These are phyloP conservation scores for Sphagnum contortum DNA, from an alignment of 225 moss, liverwort and hornwort species.

Conservation along the genomic window DNA sequence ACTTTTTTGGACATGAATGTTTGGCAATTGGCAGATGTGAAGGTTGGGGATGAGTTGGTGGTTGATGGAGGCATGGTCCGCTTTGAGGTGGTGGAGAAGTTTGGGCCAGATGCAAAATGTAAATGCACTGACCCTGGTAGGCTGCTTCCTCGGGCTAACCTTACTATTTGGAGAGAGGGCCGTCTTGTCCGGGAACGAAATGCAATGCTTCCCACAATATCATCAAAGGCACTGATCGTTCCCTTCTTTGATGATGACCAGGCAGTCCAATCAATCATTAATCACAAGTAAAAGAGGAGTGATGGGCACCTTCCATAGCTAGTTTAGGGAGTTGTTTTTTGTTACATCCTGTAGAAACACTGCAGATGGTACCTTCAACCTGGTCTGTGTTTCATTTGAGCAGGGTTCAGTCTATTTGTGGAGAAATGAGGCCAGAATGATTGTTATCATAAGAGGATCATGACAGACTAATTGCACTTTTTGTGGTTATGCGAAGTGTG, in stretches of 20 bases:
- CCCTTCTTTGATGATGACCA: not conserved
- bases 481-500: not conserved
- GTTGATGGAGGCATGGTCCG: slow-evolving; percentile 99
- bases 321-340: no score
- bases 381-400: no score
- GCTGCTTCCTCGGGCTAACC: slow-evolving; percentile 85
- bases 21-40: slow-evolving; percentile 44
- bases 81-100: slow-evolving; percentile 79
- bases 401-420: not conserved
- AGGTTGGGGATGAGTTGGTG: slow-evolving; percentile 80
- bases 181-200: slow-evolving; percentile 83
- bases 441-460: no score
- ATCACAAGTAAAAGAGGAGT: no score
- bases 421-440: no score
- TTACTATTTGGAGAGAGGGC: slow-evolving; percentile 94
- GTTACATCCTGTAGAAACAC: no score
- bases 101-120: slow-evolving; percentile 94
- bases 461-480: no score
- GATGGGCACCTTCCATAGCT: no score
- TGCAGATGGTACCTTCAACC: no score
- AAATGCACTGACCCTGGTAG: slow-evolving; percentile 83
- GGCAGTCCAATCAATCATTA: not conserved
- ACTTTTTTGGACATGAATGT: not conserved
- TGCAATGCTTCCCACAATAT: slow-evolving; percentile 94
- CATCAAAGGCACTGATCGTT: slow-evolving; percentile 56